A percentile compares a stretch with the other conserved stretches of the same genome.
phyloP scores from a whole-genome alignment of 2,329 filamentous ascomycete species.

The Talaromyces sp. region DNA sequence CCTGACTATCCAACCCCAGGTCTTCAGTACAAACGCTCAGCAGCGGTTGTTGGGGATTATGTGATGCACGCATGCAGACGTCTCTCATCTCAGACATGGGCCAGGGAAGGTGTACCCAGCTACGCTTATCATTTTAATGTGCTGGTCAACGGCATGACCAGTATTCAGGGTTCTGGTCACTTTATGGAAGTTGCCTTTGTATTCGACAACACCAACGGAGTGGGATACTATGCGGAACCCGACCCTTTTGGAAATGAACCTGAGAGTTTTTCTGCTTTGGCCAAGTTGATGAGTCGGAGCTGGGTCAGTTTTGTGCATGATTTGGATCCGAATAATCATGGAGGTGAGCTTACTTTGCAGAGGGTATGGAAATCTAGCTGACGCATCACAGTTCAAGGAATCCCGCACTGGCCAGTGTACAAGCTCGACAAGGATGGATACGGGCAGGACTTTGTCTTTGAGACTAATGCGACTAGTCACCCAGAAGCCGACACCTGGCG shows the following conservation, averaged over 20 bases:
- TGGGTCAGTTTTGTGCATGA: conserved; percentile 10
- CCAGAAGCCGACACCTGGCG: neutral
- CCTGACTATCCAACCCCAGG: neutral
- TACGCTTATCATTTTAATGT: conserved; percentile 9
- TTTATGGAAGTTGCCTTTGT: conserved; percentile 9
- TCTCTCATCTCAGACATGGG: conserved; percentile 4
- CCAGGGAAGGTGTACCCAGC: neutral
- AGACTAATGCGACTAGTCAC: neutral
- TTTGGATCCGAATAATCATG: conserved; percentile 8
- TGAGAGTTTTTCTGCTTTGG: neutral
- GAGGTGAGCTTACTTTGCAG: neutral
- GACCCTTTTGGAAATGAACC: conserved; percentile 8
- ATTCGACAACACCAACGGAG: conserved; percentile 3
- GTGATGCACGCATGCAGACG: conserved; percentile 3
- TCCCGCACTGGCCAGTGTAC: neutral
- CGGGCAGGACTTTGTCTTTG: neutral
- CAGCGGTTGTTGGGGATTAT: conserved; percentile 6
- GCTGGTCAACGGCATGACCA: conserved; percentile 2
- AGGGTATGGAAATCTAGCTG: too few relatives aligned
- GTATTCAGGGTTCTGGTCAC: neutral
- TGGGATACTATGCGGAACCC: conserved; percentile 1
- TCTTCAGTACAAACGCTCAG: conserved; percentile 7
- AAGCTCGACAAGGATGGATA: neutral
- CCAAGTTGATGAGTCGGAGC: conserved; percentile 4
- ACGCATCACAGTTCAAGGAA: neutral